Percentiles rank a stretch among this genome's conserved stretches.
Conservation (phyloP, 352 stramenopile species). For the Phytophthora crassamura region DNA sequence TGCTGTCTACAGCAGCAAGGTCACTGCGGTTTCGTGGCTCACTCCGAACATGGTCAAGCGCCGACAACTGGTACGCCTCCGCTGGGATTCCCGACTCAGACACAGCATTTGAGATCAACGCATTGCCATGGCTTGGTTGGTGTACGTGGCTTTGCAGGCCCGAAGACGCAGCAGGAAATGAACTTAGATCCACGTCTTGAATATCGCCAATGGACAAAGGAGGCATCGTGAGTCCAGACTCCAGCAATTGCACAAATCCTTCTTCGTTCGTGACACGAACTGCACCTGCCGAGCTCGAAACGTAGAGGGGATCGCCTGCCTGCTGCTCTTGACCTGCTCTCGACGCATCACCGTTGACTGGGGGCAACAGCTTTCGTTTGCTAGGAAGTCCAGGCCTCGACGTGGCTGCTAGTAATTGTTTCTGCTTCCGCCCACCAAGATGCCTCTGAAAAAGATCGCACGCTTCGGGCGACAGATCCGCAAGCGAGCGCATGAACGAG, state of each 20-base stretch:
- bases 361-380: slow-evolving; percentile 41
- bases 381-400: slow-evolving; percentile 21
- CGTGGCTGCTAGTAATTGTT: slow-evolving; percentile 33
- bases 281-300: slow-evolving; percentile 6
- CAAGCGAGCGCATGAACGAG: slow-evolving; percentile 68
- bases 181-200: slow-evolving; percentile 60
- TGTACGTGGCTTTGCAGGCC: slow-evolving; percentile 29
- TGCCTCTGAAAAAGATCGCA: slow-evolving; percentile 81
- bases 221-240: slow-evolving; percentile 44
- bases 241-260: slow-evolving; percentile 46
- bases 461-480: slow-evolving; percentile 59
- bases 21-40: slow-evolving; percentile 8
- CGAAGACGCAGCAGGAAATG: slow-evolving; percentile 40
- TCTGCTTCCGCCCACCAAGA: slow-evolving; percentile 68
- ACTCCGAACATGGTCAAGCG: slow-evolving; percentile 4
- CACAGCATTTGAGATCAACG: slow-evolving; percentile 3
- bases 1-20: neutral
- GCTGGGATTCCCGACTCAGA: slow-evolving; percentile 23
- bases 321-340: slow-evolving; percentile 30
- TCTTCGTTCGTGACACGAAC: slow-evolving; percentile 27
- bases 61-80: slow-evolving; percentile 9
- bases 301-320: slow-evolving; percentile 27
- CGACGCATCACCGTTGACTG: slow-evolving; percentile 3
- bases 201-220: slow-evolving; percentile 69
- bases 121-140: slow-evolving; percentile 6